Percentiles rank a stretch among this genome's conserved stretches.
These are phyloP conservation scores for Chimonanthus praecox DNA, from an alignment of 164 flowering plant species.

Conservation along the genomic window DNA sequence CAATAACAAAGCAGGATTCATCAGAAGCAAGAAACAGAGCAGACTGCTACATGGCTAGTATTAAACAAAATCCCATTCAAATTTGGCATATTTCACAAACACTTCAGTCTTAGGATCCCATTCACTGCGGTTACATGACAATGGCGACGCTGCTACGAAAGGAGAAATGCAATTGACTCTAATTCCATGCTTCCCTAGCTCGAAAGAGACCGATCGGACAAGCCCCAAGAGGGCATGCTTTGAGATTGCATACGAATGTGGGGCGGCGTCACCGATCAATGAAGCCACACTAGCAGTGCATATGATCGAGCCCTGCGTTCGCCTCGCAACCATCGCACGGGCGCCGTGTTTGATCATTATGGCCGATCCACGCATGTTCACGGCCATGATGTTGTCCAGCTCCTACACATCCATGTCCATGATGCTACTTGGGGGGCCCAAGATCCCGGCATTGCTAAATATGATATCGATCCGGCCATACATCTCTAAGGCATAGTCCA, in stretches of 20 bases:
- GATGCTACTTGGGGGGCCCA: constrained; percentile 8
- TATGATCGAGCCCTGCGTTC: no score
- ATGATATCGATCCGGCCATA: constrained; percentile 20
- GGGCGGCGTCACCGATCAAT: no score
- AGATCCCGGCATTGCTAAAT: constrained; percentile 26
- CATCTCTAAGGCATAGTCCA: constrained; percentile 7
- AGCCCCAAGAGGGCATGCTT: constrained; percentile 7
- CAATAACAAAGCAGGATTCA: constrained; percentile 5
- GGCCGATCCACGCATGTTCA: constrained; percentile 16
- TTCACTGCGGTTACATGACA: neutral
- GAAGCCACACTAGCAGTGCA: no score
- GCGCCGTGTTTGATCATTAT: constrained; percentile 22
- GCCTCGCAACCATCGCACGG: constrained; percentile 60
- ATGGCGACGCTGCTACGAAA: neutral
- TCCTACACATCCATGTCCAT: constrained; percentile 14
- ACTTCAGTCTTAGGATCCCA: neutral
- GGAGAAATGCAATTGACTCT: constrained; percentile 2
- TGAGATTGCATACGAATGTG: neutral
- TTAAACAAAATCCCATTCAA: constrained; percentile 4
- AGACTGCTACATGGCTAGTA: constrained; percentile 1
- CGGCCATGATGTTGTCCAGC: constrained; percentile 14
- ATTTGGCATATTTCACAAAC: neutral
- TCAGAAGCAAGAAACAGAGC: constrained; percentile 10
- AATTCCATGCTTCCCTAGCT: constrained; percentile 4
- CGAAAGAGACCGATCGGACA: neutral